Conservation (phyloP, 257 asterid species). For the Rubia yunnanensis region DNA sequence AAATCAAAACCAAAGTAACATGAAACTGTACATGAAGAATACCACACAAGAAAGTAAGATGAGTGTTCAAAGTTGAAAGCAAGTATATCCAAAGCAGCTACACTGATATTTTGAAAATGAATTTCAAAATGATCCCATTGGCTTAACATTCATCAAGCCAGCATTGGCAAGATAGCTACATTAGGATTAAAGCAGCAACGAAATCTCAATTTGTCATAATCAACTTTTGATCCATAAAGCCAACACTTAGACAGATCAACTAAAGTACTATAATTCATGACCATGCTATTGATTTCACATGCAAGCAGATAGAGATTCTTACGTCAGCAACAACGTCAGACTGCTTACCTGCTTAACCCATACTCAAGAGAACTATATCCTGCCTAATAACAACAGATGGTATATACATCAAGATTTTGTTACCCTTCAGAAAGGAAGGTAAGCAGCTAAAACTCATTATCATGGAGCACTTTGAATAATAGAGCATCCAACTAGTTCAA, state of each 20-base stretch:
- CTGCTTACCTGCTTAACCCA: background rate
- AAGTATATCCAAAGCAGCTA: background rate
- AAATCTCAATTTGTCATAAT: background rate
- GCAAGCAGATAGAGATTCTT: background rate
- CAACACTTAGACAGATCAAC: background rate
- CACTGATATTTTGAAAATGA: background rate
- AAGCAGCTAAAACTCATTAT: background rate
- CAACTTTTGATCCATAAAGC: background rate
- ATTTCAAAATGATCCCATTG: background rate
- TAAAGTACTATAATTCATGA: background rate
- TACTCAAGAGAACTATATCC: background rate
- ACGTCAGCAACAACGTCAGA: background rate
- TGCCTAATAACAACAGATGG: background rate
- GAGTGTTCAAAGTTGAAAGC: background rate
- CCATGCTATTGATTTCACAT: background rate
- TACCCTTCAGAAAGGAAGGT: background rate
- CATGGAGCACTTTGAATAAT: background rate
- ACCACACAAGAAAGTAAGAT: background rate
- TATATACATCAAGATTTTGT: background rate
- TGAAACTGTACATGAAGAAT: background rate
- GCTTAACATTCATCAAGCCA: background rate
- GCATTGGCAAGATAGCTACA: background rate
- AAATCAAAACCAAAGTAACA: background rate
- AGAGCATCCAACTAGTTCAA: background rate
- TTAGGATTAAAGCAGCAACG: background rate